Evolutionary conservation across 257 asterid genomes (phyloP), one percentile per base, ranked within the genome.

Genomic region (Lycium barbarum): DNA sequence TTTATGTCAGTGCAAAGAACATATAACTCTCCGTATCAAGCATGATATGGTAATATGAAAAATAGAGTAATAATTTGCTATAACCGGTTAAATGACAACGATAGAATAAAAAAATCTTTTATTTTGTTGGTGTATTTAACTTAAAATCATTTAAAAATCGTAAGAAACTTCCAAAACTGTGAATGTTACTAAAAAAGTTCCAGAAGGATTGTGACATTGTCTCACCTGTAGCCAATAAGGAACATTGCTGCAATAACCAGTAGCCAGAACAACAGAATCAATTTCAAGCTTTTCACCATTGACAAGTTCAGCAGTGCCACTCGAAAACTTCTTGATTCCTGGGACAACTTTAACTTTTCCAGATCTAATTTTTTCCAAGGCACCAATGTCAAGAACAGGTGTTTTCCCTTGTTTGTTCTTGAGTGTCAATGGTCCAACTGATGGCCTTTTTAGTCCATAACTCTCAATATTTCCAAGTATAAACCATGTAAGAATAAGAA

Each of bases 201-300:
- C 4, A 26, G 47, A 51, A 51, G 73, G 74, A 65, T 62, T 73
- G 67, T 40, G 85, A 85, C 72, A 35, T 81, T 15, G 71, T 86
- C 92, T 90, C 87, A 93, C 98, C 98, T 92, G 93, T 38, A 95
- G 93, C 99, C 99, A 95, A 87, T 84, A 93, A 26, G 99, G 99
- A 35, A 95, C 99, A 85, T 95, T 95, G 94, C 99, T 95, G 87
- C 93, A 63, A 79, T 95, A 95, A 2, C 99, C 99, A 0, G 99
- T 95, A 10, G 99, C 99, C 65, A 95, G 66, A 63, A 95, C 89
- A 8, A 95, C 97, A 0, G 99, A 87, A 79, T 95, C 99, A 45
- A 91, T 71, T 47, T 91, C 89, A 7, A 94, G 86, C 35, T 17
- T 87, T 58, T 89, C 84, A 2, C 99, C 98, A 54, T 85, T 85